A percentile compares a stretch with the other conserved stretches of the same genome.
phyloP scores from a whole-genome alignment of 192 early-diverging fungal species.

The Gamsiella multidivaricata region DNA sequence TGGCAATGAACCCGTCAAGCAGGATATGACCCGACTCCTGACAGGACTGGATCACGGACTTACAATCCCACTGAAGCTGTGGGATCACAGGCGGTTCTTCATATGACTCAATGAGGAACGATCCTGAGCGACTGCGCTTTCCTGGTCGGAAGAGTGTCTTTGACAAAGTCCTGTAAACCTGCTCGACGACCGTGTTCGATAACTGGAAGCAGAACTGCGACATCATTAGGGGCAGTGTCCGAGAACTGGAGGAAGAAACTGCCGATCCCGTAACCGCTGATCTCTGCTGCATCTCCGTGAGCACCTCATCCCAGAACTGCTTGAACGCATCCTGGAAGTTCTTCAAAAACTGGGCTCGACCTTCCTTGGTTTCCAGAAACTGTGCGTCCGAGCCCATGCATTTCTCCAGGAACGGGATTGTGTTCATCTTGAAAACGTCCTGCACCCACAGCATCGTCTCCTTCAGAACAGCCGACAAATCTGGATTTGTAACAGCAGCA shows the following conservation, averaged over 20 bases:
- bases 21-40: constrained; percentile 39
- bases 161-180: constrained; percentile 39
- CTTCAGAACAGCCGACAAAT: constrained; percentile 24
- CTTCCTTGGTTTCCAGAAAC: constrained; percentile 38
- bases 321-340: constrained; percentile 51
- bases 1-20: constrained; percentile 38
- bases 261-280: neutral
- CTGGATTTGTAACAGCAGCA: neutral
- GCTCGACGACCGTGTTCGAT: constrained; percentile 21
- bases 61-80: constrained; percentile 46
- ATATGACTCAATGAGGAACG: constrained; percentile 47
- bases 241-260: neutral
- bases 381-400: constrained; percentile 54
- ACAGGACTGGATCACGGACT: constrained; percentile 33
- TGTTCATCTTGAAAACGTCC: constrained; percentile 42
- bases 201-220: constrained; percentile 43
- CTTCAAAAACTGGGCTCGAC: constrained; percentile 38
- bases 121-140: constrained; percentile 45
- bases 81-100: constrained; percentile 41
- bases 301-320: constrained; percentile 52
- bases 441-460: constrained; percentile 44
- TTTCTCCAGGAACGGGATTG: constrained; percentile 54
- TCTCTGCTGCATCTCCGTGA: constrained; percentile 44
- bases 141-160: constrained; percentile 43
- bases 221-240: constrained; percentile 27